Base-by-base conservation (phyloP, 768 basidiomycete genomes). In the Flagelloscypha sp. region DNA sequence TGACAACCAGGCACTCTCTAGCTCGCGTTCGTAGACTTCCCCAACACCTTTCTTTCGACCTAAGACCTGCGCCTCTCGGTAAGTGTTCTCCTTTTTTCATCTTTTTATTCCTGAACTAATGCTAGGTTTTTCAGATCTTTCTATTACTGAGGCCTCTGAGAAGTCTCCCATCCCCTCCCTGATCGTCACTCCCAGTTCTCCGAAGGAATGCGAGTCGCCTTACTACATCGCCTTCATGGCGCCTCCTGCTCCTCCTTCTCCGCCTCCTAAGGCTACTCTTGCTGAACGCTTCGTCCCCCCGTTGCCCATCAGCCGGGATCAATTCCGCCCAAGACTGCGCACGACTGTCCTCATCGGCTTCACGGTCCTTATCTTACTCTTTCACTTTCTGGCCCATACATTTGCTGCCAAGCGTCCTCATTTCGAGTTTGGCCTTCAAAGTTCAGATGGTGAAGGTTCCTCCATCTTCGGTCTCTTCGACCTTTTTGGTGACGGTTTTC, bases 141-240 rank as follows among this genome's bases (percentile, higher is more conserved):
- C 79, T 7, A 62, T 79, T 33, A 65, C 74, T 19, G 53, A 68
- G 37, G 68, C 68, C 31, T 69, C 76, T 24, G 83, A 83, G 52
- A 85, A 85, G 55, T 79, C 81, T 0, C 61, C 76, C 0, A 58
- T 85, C 3, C 84, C 84, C 8, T 79, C 84, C 11, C 85, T 88
- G 51, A 83, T 88, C 46, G 84, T 88, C 24, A 88, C 84, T 3
- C 84, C 84, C 3, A 83, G 76, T 5, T 84, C 83, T 0, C 84
- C 85, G 3, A 34, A 42, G 0, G 68, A 64, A 3, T 68, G 70
- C 21, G 57, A 71, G 10, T 71, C 68, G 32, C 78, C 85, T 54
- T 84, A 82, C 53, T 76, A 74, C 39, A 82, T 87, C 45, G 84
- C 84, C 12, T 87, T 87, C 60, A 62, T 85, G 27, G 76, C 73